Conservation (phyloP, 2,329 filamentous ascomycete species). For the Gnomoniopsis sp. region DNA sequence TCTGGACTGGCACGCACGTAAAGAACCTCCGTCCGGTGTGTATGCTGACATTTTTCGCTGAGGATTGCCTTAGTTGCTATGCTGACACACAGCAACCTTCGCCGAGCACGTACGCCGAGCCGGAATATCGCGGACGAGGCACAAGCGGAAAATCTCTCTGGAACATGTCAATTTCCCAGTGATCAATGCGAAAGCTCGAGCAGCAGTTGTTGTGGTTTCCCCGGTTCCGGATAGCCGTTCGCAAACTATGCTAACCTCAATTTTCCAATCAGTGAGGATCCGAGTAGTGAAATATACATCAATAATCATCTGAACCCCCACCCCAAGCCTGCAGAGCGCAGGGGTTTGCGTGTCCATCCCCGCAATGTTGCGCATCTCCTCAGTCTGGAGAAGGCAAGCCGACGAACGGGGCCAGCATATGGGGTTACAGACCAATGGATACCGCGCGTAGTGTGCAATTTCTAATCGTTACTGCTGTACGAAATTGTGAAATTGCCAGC, state of each 20-base stretch:
- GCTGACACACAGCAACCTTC: neutral
- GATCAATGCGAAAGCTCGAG: no score
- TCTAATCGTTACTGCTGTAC: neutral
- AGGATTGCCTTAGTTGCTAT: neutral
- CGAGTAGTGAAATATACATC: no score
- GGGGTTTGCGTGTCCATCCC: neutral
- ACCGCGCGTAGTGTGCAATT: neutral
- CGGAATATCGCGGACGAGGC: neutral
- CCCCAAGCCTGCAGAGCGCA: neutral
- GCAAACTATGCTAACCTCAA: no score
- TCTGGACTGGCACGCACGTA: neutral
- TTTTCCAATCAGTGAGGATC: no score
- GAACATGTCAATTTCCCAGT: conserved; percentile 2
- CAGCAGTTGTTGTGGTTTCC: no score
- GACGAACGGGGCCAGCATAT: neutral
- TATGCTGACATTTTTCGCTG: no score
- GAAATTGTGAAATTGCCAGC: no score
- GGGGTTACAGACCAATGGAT: neutral
- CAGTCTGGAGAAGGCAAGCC: neutral
- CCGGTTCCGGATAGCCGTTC: no score
- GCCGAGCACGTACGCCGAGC: no score
- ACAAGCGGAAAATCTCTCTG: neutral
- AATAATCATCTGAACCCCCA: neutral
- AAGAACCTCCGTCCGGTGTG: neutral
- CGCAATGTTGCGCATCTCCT: neutral